Percentiles rank a stretch among this genome's conserved stretches.
Conservation (phyloP, 1,284 basidiomycete species). For the Ustilago curta region DNA sequence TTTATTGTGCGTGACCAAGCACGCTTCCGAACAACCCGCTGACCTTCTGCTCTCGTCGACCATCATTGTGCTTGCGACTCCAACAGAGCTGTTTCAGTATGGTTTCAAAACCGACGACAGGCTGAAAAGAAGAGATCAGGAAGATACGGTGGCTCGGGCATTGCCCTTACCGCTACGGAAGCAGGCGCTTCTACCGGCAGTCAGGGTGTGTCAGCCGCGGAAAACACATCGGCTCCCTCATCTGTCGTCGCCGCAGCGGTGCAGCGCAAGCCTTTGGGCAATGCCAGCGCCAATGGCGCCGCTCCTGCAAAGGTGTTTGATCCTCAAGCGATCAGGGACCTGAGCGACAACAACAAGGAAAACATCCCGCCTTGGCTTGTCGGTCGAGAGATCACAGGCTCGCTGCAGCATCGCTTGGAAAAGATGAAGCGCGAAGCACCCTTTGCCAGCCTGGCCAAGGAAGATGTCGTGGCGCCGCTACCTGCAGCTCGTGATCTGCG, state of each 20-base stretch:
- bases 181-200: background rate
- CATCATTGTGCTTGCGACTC: background rate
- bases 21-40: constrained; percentile 5
- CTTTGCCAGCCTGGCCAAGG: constrained; percentile 10
- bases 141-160: constrained; percentile 52
- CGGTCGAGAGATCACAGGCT: background rate
- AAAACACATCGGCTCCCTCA: constrained; percentile 3
- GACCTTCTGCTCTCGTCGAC: background rate
- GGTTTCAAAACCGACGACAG: constrained; percentile 67
- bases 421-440: constrained; percentile 34
- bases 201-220: constrained; percentile 7
- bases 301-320: constrained; percentile 16
- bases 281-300: constrained; percentile 21
- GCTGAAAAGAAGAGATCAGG: constrained; percentile 67
- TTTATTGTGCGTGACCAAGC: background rate
- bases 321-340: constrained; percentile 24
- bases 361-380: constrained; percentile 51
- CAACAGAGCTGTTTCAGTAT: constrained; percentile 59
- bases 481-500: constrained; percentile 30
- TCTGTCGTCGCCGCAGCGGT: constrained; percentile 1
- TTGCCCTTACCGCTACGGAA: constrained; percentile 10
- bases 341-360: constrained; percentile 50
- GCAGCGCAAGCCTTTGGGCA: constrained; percentile 40
- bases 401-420: constrained; percentile 18
- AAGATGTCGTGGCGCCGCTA: constrained; percentile 10